Evolutionary conservation across 352 stramenopile genomes (phyloP), one percentile per base, ranked within the genome.

Genomic region (Phytophthora chlamydospora): DNA sequence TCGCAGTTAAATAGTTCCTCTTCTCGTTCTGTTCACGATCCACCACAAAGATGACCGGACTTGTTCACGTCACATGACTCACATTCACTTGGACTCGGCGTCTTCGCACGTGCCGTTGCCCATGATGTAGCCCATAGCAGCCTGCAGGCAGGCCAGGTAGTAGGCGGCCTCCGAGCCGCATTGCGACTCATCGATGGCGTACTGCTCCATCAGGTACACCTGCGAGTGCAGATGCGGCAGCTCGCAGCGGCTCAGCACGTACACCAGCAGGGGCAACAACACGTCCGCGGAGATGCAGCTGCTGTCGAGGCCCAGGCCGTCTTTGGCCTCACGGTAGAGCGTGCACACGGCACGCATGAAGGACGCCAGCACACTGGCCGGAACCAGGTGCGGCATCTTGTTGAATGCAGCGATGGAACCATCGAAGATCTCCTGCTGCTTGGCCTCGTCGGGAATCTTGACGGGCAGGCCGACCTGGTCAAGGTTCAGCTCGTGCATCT

Each of bases 101-200:
- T 70, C 58, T 32, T 70, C 70, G 32, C 16, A 13, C 14, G 27
- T 24, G 36, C 58, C 44, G 40, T 66, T 71, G 42, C 68, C 78
- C 73, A 87, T 89, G 54, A 92, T 88, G 79, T 92, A 92, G 45
- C 82, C 75, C 65, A 92, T 83, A 33, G 85, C 83, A 17, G 85
- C 80, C 53, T 95, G 82, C 24, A 93, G 66, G 16, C 85, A 91
- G 36, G 85, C 85, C 42, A 95, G 45, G 61, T 95, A 95, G 61
- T 95, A 95, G 35, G 83, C 83, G 10, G 85, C 79, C 67, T 95
- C 85, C 2, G 82, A 90, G 19, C 85, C 85, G 33, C 88, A 79
- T 55, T 86, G 67, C 24, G 75, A 80, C 49, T 75, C 71, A 31
- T 91, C 77, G 45, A 95, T 87, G 4, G 79, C 80, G 50, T 88